These are phyloP conservation scores for Plasmodium relictum DNA, from an alignment of 169 alveolate genomes.

Conservation along the genomic window DNA sequence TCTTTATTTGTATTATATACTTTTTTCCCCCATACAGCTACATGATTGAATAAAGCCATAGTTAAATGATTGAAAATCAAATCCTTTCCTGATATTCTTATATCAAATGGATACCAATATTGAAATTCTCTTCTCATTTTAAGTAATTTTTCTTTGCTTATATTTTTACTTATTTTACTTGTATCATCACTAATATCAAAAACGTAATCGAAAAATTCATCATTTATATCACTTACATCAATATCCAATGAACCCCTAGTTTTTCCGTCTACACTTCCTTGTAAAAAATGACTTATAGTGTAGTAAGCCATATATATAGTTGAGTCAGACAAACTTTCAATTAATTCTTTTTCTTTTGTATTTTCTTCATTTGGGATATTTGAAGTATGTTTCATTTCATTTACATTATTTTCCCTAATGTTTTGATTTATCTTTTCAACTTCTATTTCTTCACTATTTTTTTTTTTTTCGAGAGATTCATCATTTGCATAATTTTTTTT, in stretches of 20 bases:
- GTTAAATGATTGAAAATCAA: slow-evolving; percentile 98
- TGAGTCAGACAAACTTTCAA: slow-evolving; percentile 99
- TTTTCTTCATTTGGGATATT: background rate
- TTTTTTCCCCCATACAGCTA: slow-evolving; percentile 97
- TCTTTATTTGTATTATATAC: slow-evolving; percentile 24
- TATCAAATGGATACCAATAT: slow-evolving; percentile 95
- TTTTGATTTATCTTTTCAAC: background rate
- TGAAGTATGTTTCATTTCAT: background rate
- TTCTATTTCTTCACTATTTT: background rate
- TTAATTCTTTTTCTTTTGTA: slow-evolving; percentile 84
- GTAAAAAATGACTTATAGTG: slow-evolving; percentile 97
- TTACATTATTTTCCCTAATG: background rate
- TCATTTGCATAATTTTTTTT: background rate
- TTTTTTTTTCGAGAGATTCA: background rate
- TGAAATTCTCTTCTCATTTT: slow-evolving; percentile 93
- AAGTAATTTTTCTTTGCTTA: slow-evolving; percentile 78
- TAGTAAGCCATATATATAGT: slow-evolving; percentile 99
- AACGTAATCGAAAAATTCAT: slow-evolving; percentile 96
- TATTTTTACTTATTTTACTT: slow-evolving; percentile 87
- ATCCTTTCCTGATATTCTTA: slow-evolving; percentile 97
- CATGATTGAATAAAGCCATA: slow-evolving; percentile 98
- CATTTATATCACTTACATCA: slow-evolving; percentile 92
- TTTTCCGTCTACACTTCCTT: slow-evolving; percentile 93
- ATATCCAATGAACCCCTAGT: slow-evolving; percentile 90
- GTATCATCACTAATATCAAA: slow-evolving; percentile 89